phyloP scores from a whole-genome alignment of 192 early-diverging fungal genomes.

The Umbelopsis isabellina region DNA sequence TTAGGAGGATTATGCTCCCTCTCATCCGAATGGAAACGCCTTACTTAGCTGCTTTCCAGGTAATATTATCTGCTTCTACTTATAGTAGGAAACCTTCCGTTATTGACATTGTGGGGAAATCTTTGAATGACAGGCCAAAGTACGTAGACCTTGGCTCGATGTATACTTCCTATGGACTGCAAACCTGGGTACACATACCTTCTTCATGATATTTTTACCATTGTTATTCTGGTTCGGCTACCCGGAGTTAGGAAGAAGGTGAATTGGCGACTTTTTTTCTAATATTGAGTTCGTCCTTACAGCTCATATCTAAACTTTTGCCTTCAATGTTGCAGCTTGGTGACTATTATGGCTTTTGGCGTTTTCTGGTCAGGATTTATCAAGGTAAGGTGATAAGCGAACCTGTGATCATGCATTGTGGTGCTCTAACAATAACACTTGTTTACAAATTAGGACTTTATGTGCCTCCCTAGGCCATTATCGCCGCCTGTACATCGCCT shows the following conservation, averaged over 20 bases:
- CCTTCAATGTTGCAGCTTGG: constrained; percentile 6
- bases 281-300: background rate
- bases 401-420: background rate
- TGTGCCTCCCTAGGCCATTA: constrained; percentile 84
- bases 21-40: constrained; percentile 51
- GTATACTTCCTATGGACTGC: constrained; percentile 69
- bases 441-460: constrained; percentile 66
- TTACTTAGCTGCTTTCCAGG: constrained; percentile 54
- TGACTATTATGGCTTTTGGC: constrained; percentile 51
- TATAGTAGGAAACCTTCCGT: background rate
- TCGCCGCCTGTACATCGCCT: constrained; percentile 77
- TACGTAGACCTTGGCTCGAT: constrained; percentile 58
- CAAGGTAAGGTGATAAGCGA: constrained; percentile 48
- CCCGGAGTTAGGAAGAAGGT: constrained; percentile 64
- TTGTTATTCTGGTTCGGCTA: constrained; percentile 81
- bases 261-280: background rate
- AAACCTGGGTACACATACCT: constrained; percentile 85
- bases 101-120: constrained; percentile 1
- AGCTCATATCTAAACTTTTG: background rate
- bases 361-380: constrained; percentile 62
- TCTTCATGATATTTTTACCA: constrained; percentile 84
- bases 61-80: constrained; percentile 24
- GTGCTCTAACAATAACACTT: background rate
- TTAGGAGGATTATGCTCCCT: constrained; percentile 49
- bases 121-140: constrained; percentile 36